Conservation (phyloP, 164 flowering plant genomes). For the Vitis rupestris region DNA sequence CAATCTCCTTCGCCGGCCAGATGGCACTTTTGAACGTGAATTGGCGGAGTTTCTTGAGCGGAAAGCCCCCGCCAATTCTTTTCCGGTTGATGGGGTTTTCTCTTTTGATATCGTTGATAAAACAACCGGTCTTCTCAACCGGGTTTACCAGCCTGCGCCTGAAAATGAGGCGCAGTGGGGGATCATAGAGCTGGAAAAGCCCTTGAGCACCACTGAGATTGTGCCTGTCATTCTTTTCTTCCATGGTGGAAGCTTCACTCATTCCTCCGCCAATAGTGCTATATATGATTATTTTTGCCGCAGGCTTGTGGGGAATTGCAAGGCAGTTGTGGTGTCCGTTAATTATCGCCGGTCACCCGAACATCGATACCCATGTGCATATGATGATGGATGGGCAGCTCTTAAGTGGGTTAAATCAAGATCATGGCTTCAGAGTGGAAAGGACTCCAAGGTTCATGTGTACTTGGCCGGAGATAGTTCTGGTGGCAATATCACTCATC, state of each 20-base stretch:
- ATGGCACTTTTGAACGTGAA: slow-evolving; percentile 67
- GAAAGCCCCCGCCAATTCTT: slow-evolving; percentile 51
- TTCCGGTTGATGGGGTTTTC: slow-evolving; percentile 64
- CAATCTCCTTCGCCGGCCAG: slow-evolving; percentile 64
- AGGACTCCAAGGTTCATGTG: slow-evolving; percentile 47
- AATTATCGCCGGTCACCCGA: slow-evolving; percentile 70
- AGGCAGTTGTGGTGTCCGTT: slow-evolving; percentile 67
- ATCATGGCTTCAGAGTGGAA: slow-evolving; percentile 64
- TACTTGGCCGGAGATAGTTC: slow-evolving; percentile 74
- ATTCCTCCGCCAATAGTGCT: slow-evolving; percentile 74
- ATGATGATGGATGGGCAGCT: slow-evolving; percentile 76
- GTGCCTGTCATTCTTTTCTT: slow-evolving; percentile 71
- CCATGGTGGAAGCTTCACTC: slow-evolving; percentile 81
- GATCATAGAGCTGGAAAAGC: slow-evolving; percentile 48
- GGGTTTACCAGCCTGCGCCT: slow-evolving; percentile 44
- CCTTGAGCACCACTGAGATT: slow-evolving; percentile 44
- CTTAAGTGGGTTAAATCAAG: slow-evolving; percentile 64
- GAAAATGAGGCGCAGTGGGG: slow-evolving; percentile 38
- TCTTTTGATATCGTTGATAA: slow-evolving; percentile 60
- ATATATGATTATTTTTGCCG: slow-evolving; percentile 74
- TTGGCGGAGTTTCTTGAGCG: slow-evolving; percentile 69
- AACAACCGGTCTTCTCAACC: slow-evolving; percentile 47
- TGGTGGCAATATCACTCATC: slow-evolving; percentile 70
- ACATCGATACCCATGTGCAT: slow-evolving; percentile 58
- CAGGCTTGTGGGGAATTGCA: slow-evolving; percentile 46